Base-by-base conservation (phyloP, 2,329 filamentous ascomycete genomes). In the Ophiostoma australiae region DNA sequence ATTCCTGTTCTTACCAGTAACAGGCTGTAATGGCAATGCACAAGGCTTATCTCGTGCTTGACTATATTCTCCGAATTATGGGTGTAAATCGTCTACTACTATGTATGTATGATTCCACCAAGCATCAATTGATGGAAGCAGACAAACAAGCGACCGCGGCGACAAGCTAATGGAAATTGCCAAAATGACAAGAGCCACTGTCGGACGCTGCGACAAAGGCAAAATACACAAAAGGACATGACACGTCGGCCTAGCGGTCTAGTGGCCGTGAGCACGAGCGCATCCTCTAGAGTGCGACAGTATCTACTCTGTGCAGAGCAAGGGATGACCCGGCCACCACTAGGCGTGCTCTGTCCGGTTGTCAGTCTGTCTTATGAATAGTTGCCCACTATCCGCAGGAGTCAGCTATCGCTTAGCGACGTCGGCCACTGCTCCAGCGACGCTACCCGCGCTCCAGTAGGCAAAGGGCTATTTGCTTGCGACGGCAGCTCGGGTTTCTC, bases 121-220 rank as follows among this genome's bases (percentile, higher is more conserved):
- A 61, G 55, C 55, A 61, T 52, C 48, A 39, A 39, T n/a, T 20
- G 20, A n/a, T 27, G 52, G 10, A 27, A 55, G 23, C 41, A 55
- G n/a, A 23, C 11, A 55, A 8, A 55, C 3, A 10, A 23, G n/a
- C 13, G 15, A 11, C 44, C 37, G 11, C 37, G 7, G 15, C 39
- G 41, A 44, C 41, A 44, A 5, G 41, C 41, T 17, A 31, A 31
- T 31, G 27, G 41, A 20, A 44, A 44, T 44, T 20, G 17, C 13
- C 41, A 55, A n/a, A 48, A n/a, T n/a, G 20, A 7, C 17, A 52
- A 58, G 3, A 55, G 23, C n/a, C 4, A 39, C 31, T 31, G 31
- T 39, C 61, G 61, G 61, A 65, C 61, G 17, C 61, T 65, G 61
- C 20, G 61, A 65, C 61, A 65, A 41, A 41, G 37, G 11, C 8